Base-by-base conservation (phyloP, 208 protist genomes). In the Leishmania tropica region DNA sequence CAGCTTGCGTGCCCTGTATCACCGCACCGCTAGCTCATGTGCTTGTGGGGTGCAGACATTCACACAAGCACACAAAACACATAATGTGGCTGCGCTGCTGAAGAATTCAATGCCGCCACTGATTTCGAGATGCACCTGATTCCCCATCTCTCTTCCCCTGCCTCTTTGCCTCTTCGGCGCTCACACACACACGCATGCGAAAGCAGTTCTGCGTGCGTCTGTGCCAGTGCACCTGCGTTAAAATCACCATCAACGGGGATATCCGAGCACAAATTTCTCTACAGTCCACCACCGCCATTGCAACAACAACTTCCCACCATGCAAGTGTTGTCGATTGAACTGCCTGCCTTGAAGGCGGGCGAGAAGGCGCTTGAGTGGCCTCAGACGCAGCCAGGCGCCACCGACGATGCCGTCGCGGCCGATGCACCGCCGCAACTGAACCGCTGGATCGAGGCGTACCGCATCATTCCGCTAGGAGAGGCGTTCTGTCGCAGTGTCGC, bases 401-500 rank as follows among this genome's bases (percentile, higher is more conserved):
- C 42, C 31, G 5, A 24, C 10, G 62, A 35, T 74, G 45, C 62
- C 28, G 47, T 48, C 77, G 47, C 65, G 31, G 75, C 78, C 3
- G 79, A 83, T 67, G 62, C 68, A 28, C 80, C 73, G 53, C 79
- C 79, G 54, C 78, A 71, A 51, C 72, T 85, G 28, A 35, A 78
- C 48, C 81, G 64, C 48, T 88, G 87, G 80, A 83, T 89, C 51
- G 77, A 84, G 70, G 53, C 70, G 21, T 83, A 85, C 78, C 78
- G 76, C 54, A 42, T 81, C 28, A 85, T 85, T 67, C 83, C 89
- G 4, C 81, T 85, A 51, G 93, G 93, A 10, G 81, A 94, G 6
- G 87, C 91, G 47, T 89, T 93, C 68, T 87, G 87, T 74, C 83
- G 80, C 45, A 87, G 80, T 47, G 76, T 92, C n/a, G 78, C 81